phyloP scores from a whole-genome alignment of 2,329 filamentous ascomycete species.

The Aspergillus sojae region DNA sequence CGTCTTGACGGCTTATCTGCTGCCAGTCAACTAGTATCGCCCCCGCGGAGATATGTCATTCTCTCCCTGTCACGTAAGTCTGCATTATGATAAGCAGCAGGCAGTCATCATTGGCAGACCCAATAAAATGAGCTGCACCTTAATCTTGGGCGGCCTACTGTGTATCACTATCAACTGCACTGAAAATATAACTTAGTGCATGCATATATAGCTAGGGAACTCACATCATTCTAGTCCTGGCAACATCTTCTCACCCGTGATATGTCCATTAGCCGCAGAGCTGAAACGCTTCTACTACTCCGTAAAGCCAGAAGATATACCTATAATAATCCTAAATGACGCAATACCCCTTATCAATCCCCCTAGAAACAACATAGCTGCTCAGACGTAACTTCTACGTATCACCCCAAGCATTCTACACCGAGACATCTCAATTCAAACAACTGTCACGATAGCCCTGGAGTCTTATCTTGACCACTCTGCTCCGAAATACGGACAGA shows the following conservation, averaged over 20 bases:
- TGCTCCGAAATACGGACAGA: background rate
- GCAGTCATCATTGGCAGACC: background rate
- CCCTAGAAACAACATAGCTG: background rate
- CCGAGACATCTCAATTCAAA: background rate
- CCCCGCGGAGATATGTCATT: background rate
- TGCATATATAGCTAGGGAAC: too few species aligned
- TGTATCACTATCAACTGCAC: too few species aligned
- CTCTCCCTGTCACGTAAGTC: background rate
- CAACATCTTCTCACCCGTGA: background rate
- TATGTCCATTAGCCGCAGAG: background rate
- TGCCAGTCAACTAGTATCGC: background rate
- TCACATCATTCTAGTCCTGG: background rate
- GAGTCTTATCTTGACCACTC: too few species aligned
- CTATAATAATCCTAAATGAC: too few species aligned
- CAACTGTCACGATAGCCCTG: background rate
- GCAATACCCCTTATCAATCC: background rate
- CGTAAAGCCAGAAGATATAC: too few species aligned
- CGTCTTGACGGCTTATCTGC: background rate
- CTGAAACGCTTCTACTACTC: background rate
- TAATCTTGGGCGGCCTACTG: background rate
- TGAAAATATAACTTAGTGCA: too few species aligned
- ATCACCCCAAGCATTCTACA: background rate
- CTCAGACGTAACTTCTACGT: background rate
- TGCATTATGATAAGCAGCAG: slow-evolving; percentile 3
- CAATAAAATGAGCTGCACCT: background rate